Evolutionary conservation across 345 rosid genomes (phyloP).

Genomic region (Garcia nutans): DNA sequence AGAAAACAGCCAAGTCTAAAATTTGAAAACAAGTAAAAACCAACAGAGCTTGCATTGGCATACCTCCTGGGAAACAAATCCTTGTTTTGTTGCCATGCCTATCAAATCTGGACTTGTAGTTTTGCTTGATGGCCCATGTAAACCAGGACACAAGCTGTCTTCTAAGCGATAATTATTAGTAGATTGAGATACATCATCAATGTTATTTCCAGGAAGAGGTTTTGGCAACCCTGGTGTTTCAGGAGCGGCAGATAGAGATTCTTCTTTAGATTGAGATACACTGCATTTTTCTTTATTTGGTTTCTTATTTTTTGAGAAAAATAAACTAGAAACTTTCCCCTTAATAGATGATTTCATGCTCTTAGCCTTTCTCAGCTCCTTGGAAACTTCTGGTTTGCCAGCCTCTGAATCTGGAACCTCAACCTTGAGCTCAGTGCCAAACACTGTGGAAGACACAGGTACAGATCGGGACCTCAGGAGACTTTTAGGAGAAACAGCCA

Average conservation of each 20-base stretch:
- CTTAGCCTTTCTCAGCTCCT: slow-evolving; percentile 53
- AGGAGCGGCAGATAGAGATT: slow-evolving; percentile 31
- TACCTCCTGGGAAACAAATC: slow-evolving; percentile 53
- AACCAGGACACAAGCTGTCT: slow-evolving; percentile 40
- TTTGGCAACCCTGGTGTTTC: slow-evolving; percentile 37
- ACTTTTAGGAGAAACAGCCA: slow-evolving; percentile 44
- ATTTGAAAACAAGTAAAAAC: neutral
- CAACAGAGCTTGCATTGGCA: neutral
- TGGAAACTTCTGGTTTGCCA: slow-evolving; percentile 38
- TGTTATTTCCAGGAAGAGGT: slow-evolving; percentile 31
- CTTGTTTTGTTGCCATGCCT: slow-evolving; percentile 30
- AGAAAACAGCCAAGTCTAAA: neutral
- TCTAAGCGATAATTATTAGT: slow-evolving; percentile 32
- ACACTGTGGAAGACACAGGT: slow-evolving; percentile 57
- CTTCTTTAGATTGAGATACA: slow-evolving; percentile 38
- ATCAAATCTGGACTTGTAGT: slow-evolving; percentile 24
- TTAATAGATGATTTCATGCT: slow-evolving; percentile 61
- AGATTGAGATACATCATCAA: slow-evolving; percentile 28
- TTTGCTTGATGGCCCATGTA: slow-evolving; percentile 29
- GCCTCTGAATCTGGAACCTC: slow-evolving; percentile 43
- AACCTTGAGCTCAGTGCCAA: slow-evolving; percentile 44
- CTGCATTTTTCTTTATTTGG: slow-evolving; percentile 48
- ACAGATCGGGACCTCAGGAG: slow-evolving; percentile 76
- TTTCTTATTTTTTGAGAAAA: slow-evolving; percentile 73
- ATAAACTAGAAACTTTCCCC: slow-evolving; percentile 73